These are phyloP conservation scores for Trichoderma harzianum DNA, from an alignment of 2,329 filamentous ascomycete genomes.

Conservation along the genomic window DNA sequence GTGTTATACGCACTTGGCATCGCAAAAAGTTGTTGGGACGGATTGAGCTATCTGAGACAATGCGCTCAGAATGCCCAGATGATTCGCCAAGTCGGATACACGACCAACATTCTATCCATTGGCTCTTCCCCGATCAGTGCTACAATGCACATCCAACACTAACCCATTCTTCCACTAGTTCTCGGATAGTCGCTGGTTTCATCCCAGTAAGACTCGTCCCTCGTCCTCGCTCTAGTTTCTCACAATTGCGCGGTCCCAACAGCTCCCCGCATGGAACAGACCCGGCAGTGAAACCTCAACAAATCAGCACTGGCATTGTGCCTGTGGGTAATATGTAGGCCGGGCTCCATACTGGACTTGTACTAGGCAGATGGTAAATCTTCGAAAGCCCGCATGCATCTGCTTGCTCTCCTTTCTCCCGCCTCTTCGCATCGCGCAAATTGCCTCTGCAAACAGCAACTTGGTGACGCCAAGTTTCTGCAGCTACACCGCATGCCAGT, in stretches of 20 bases:
- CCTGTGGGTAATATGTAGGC: not conserved
- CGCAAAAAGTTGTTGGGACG: not conserved
- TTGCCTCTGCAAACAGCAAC: not conserved
- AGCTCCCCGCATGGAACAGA: not conserved
- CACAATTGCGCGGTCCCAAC: not conserved
- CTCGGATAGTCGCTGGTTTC: not conserved
- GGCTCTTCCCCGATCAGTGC: not conserved
- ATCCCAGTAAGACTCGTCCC: not conserved
- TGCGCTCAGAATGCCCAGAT: not conserved
- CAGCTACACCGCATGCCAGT: not conserved
- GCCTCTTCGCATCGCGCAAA: not conserved
- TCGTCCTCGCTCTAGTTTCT: not conserved
- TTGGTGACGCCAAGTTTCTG: not conserved
- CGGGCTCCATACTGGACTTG: not conserved
- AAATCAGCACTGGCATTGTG: not conserved
- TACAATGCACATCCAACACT: not conserved
- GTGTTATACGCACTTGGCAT: not conserved
- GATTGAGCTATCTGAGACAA: not conserved
- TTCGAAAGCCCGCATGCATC: not conserved
- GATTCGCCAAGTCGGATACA: not conserved
- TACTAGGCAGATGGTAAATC: not conserved
- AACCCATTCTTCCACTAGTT: not conserved
- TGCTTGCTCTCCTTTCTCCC: not conserved
- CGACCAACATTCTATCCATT: not conserved
- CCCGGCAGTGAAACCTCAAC: not conserved